Evolutionary conservation across 1,139 yeast species (phyloP), one percentile per base, ranked within the genome.

Genomic region (Magnusiomyces fungicola): DNA sequence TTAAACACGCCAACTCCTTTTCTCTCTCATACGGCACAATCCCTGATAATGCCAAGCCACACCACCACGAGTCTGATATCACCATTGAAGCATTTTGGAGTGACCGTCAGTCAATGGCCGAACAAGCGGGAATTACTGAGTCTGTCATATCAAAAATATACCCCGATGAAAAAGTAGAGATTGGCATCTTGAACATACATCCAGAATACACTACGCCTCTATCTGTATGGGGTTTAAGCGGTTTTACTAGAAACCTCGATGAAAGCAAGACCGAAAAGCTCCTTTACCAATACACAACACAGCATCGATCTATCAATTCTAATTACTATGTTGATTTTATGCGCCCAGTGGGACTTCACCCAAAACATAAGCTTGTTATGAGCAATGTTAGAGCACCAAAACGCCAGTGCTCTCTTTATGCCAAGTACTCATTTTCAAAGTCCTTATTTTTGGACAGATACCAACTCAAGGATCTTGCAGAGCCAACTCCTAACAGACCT

Each of bases 281-380:
- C 2, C 51, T 61, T 36, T 51, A 58, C 34, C 56, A 57, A 36
- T 56, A 53, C 21, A 49, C 58, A 7, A 55, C 60, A 5, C 48
- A 54, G 27, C 64, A 59, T 50, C 53, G 60, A 27, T 43, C 58
- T 70, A 71, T 53, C 3, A 50, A 54, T 10, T 53, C 56, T 3
- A 16, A 42, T 1, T 59, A 55, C 36, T 36, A 50, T 5, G 65
- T 60, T 2, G 52, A 56, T 7, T 62, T 74, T 19, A 56, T 59
- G 4, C 50, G 59, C 42, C 79, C 79, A 1, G 56, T 67, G 18
- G 79, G 79, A 0, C 58, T 76, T 30, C 81, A 76, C 55, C 80
- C 80, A 1, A 55, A 56, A 29, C 61, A 65, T 25, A 44, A 46
- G 3, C 48, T 65, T 9, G 34, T 51, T n/a, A 46, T 62, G 16